Conservation (phyloP, 1,284 basidiomycete species). For the Pyrrhoderma noxium region DNA sequence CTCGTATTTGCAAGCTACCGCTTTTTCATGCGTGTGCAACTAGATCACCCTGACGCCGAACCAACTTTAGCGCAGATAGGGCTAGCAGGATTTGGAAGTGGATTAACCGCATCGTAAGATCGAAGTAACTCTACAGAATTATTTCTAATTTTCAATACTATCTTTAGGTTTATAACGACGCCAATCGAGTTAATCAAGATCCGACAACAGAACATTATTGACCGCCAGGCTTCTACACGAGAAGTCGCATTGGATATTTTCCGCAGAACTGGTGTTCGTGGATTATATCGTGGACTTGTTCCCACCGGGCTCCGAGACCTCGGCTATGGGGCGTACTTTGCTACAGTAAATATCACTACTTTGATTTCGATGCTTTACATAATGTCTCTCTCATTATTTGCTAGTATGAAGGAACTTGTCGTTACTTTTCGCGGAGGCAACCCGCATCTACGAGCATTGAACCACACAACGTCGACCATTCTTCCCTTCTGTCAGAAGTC, state of each 20-base stretch:
- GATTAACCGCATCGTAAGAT: conserved; percentile 68
- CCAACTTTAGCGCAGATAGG: conserved; percentile 64
- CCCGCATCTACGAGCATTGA: neutral
- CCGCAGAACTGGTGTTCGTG: conserved; percentile 47
- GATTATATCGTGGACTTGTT: conserved; percentile 71
- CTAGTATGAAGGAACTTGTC: conserved; percentile 70
- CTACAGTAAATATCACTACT: conserved; percentile 41
- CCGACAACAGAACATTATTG: conserved; percentile 59
- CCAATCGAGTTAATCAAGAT: conserved; percentile 86
- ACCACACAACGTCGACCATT: conserved; percentile 25
- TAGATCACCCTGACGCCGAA: conserved; percentile 34
- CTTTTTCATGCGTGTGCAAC: conserved; percentile 58
- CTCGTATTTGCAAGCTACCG: conserved; percentile 69
- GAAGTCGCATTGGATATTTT: conserved; percentile 50
- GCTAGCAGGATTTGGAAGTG: conserved; percentile 72
- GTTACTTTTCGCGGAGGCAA: conserved; percentile 39
- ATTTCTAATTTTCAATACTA: neutral
- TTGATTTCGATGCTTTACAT: conserved; percentile 7
- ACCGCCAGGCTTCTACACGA: conserved; percentile 35
- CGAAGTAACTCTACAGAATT: neutral
- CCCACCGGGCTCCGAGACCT: conserved; percentile 69
- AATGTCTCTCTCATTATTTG: neutral
- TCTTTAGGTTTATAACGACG: conserved; percentile 60
- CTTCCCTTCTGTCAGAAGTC: conserved; percentile 38
- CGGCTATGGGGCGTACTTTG: conserved; percentile 81